Evolutionary conservation across 768 basidiomycete species (phyloP).

Genomic region (Boletus rubescentipes): DNA sequence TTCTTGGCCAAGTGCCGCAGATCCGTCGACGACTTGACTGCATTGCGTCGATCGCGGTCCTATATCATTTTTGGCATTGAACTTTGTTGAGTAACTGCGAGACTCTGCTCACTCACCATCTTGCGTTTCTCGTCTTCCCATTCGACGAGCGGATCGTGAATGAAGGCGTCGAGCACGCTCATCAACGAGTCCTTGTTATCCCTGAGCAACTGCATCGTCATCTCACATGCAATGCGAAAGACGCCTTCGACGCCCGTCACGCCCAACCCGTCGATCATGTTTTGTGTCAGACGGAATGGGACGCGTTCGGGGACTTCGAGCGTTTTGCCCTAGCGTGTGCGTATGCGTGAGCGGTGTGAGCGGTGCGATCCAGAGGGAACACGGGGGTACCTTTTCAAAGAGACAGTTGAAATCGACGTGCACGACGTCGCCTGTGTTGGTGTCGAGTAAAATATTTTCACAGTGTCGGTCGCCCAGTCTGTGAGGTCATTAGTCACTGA

Average conservation of each 20-base stretch:
- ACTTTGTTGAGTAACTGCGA: neutral
- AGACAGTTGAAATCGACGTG: constrained; percentile 99
- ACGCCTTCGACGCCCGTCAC: constrained; percentile 94
- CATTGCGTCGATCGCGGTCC: constrained; percentile 50
- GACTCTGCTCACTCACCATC: constrained; percentile 38
- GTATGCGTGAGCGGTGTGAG: neutral
- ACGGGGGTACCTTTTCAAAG: constrained; percentile 77
- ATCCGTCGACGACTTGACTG: constrained; percentile 51
- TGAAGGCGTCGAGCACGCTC: constrained; percentile 94
- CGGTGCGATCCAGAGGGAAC: neutral
- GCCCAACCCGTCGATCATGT: constrained; percentile 88
- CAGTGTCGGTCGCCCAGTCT: constrained; percentile 98
- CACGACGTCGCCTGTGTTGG: constrained; percentile 82
- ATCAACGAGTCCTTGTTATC: constrained; percentile 91
- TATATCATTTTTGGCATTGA: constrained; percentile 14
- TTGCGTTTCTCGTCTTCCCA: constrained; percentile 86
- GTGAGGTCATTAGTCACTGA: neutral
- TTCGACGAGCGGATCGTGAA: constrained; percentile 95
- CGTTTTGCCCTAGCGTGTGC: constrained; percentile 57
- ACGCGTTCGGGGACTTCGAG: constrained; percentile 89
- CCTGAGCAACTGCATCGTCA: constrained; percentile 82
- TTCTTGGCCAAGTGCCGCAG: constrained; percentile 67
- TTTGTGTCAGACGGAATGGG: constrained; percentile 93
- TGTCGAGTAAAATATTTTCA: constrained; percentile 94
- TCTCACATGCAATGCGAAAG: constrained; percentile 88